phyloP scores from a whole-genome alignment of 768 basidiomycete species.

The Mycena polygramma region DNA sequence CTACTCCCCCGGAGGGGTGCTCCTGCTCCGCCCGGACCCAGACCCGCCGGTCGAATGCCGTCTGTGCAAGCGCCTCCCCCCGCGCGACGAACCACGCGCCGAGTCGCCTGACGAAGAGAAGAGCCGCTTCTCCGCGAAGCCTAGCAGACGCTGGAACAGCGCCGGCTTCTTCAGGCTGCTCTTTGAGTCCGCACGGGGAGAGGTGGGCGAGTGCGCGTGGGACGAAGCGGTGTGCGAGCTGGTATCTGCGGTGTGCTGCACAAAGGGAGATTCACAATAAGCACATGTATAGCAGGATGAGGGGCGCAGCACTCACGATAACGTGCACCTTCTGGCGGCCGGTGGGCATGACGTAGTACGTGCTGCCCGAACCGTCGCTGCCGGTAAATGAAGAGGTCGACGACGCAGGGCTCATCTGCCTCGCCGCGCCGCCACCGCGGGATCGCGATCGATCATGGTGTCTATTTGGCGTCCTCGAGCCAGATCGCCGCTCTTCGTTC shows the following conservation, averaged over 20 bases:
- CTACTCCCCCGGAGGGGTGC: constrained; percentile 36
- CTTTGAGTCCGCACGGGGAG: constrained; percentile 52
- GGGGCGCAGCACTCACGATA: constrained; percentile 64
- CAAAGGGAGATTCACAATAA: constrained; percentile 33
- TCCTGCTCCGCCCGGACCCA: constrained; percentile 36
- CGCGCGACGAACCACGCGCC: constrained; percentile 51
- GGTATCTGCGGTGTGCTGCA: constrained; percentile 49
- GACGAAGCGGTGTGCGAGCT: constrained; percentile 73
- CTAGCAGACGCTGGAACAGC: constrained; percentile 73
- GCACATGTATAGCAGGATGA: constrained; percentile 31
- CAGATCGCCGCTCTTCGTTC: constrained; percentile 51
- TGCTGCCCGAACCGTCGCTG: constrained; percentile 73
- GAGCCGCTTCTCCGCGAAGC: constrained; percentile 56
- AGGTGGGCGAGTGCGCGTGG: constrained; percentile 61
- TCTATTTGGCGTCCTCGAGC: constrained; percentile 36
- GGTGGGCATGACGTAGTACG: constrained; percentile 80
- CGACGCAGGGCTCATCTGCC: constrained; percentile 42
- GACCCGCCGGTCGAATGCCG: constrained; percentile 63
- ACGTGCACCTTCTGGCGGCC: constrained; percentile 83
- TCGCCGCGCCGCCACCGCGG: constrained; percentile 11
- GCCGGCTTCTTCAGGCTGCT: constrained; percentile 62
- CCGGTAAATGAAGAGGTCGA: constrained; percentile 55
- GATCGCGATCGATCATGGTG: constrained; percentile 45
- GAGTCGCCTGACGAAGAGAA: constrained; percentile 56
- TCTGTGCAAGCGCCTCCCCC: constrained; percentile 56